Evolutionary conservation across 768 basidiomycete species (phyloP).

Genomic region (Boletus reticuloceps): DNA sequence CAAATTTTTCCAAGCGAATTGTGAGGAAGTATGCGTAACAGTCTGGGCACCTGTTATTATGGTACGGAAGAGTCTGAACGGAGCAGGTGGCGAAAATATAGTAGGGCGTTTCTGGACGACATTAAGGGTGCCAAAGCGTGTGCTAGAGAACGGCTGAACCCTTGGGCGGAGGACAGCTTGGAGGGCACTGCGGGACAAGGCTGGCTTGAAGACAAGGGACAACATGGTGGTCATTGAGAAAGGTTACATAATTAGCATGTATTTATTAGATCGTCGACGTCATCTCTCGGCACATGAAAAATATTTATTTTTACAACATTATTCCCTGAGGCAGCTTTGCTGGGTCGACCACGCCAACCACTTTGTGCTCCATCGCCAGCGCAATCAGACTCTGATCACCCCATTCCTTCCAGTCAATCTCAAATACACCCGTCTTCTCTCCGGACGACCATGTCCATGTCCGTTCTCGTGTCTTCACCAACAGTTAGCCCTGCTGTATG

Average conservation of each 20-base stretch:
- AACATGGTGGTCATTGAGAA: slow-evolving; percentile 16
- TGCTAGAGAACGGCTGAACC: slow-evolving; percentile 19
- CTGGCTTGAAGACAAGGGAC: slow-evolving; percentile 5
- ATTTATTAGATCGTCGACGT: slow-evolving; percentile 6
- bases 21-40: slow-evolving; percentile 35
- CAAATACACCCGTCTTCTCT: slow-evolving; percentile 66
- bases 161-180: slow-evolving; percentile 21
- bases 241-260: slow-evolving; percentile 13
- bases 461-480: slow-evolving; percentile 42
- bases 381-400: slow-evolving; percentile 58
- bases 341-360: slow-evolving; percentile 68
- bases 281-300: background rate
- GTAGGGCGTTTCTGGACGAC: slow-evolving; percentile 29
- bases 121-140: slow-evolving; percentile 15
- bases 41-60: slow-evolving; percentile 46
- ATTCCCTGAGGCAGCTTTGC: slow-evolving; percentile 29
- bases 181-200: slow-evolving; percentile 20
- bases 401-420: slow-evolving; percentile 70
- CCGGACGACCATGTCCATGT: slow-evolving; percentile 66
- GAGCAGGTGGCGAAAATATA: slow-evolving; percentile 20
- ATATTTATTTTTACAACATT: no score
- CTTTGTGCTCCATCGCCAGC: slow-evolving; percentile 62
- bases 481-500: slow-evolving; percentile 5
- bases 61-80: slow-evolving; percentile 39
- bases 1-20: slow-evolving; percentile 49